A percentile compares a stretch with the other conserved stretches of the same genome.
Evolutionary conservation across 352 stramenopile species (phyloP).

Genomic region (Phytophthora quininea): DNA sequence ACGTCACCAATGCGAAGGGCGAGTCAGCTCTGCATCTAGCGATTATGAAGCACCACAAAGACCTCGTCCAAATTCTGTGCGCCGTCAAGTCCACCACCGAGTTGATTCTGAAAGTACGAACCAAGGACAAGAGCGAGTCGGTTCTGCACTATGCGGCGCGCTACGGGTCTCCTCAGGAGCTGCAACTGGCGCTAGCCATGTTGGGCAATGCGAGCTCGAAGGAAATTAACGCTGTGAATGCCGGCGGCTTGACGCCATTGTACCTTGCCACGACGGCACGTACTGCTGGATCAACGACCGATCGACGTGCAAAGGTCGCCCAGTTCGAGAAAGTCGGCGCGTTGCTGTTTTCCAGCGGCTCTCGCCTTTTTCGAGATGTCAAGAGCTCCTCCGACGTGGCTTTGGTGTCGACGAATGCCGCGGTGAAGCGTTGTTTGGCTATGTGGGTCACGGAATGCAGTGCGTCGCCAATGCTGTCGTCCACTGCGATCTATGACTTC

Average conservation of each 20-base stretch:
- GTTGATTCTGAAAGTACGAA: slow-evolving; percentile 26
- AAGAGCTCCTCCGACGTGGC: slow-evolving; percentile 12
- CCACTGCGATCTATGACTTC: slow-evolving; percentile 12
- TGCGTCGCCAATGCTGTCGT: slow-evolving; percentile 11
- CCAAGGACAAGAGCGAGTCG: slow-evolving; percentile 30
- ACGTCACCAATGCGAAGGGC: slow-evolving; percentile 35
- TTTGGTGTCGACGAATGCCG: slow-evolving; percentile 21
- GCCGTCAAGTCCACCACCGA: slow-evolving; percentile 12
- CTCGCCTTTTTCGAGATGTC: slow-evolving; percentile 23
- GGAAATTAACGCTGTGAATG: slow-evolving; percentile 26
- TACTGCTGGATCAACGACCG: slow-evolving; percentile 23
- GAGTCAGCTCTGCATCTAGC: slow-evolving; percentile 42
- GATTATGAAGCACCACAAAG: slow-evolving; percentile 32
- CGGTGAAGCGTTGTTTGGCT: slow-evolving; percentile 22
- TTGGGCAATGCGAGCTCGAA: slow-evolving; percentile 5
- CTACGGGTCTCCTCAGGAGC: slow-evolving; percentile 25
- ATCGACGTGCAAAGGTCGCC: slow-evolving; percentile 22
- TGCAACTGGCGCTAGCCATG: slow-evolving; percentile 27
- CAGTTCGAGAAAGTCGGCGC: slow-evolving; percentile 26
- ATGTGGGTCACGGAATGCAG: slow-evolving; percentile 28
- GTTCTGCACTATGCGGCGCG: slow-evolving; percentile 38
- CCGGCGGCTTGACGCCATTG: slow-evolving; percentile 28
- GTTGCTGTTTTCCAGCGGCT: slow-evolving; percentile 18
- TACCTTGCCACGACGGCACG: slow-evolving; percentile 27
- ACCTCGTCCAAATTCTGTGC: slow-evolving; percentile 29